A percentile compares a stretch with the other conserved stretches of the same genome.
These are phyloP conservation scores for Physaria fendleri DNA, from an alignment of 345 rosid species.

Conservation along the genomic window DNA sequence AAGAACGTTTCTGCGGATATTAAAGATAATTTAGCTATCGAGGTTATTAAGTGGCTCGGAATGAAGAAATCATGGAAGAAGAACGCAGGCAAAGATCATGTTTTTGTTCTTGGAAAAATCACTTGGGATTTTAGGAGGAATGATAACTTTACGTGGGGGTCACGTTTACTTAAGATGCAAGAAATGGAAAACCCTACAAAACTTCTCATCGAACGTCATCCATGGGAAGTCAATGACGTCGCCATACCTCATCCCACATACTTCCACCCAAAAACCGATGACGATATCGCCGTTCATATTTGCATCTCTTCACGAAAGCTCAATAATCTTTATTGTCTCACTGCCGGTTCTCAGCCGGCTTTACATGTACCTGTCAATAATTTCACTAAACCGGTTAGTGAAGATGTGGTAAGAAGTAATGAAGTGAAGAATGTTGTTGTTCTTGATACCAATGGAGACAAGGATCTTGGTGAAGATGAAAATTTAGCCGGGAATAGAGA, in stretches of 20 bases:
- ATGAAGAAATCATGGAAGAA: conserved; percentile 44
- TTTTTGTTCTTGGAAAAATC: conserved; percentile 69
- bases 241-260: conserved; percentile 82
- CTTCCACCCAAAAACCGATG: conserved; percentile 71
- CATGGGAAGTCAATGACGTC: conserved; percentile 74
- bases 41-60: conserved; percentile 67
- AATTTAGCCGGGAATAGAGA: not conserved
- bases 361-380: conserved; percentile 31
- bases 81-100: conserved; percentile 75
- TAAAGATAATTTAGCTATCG: conserved; percentile 47
- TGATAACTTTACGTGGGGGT: conserved; percentile 55
- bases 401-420: conserved; percentile 10
- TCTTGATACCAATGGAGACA: conserved; percentile 13
- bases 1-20: conserved; percentile 66
- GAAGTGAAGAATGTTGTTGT: conserved; percentile 9
- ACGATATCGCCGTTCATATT: conserved; percentile 51
- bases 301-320: conserved; percentile 79
- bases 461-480: not conserved
- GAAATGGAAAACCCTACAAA: conserved; percentile 81
- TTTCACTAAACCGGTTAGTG: conserved; percentile 8
- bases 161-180: conserved; percentile 50
- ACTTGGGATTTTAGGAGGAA: conserved; percentile 89
- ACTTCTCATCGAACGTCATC: conserved; percentile 76
- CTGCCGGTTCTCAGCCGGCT: conserved; percentile 65
- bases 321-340: conserved; percentile 68